Evolutionary conservation across 176 grass and related monocot species (phyloP).

Genomic region (Avena sativa): DNA sequence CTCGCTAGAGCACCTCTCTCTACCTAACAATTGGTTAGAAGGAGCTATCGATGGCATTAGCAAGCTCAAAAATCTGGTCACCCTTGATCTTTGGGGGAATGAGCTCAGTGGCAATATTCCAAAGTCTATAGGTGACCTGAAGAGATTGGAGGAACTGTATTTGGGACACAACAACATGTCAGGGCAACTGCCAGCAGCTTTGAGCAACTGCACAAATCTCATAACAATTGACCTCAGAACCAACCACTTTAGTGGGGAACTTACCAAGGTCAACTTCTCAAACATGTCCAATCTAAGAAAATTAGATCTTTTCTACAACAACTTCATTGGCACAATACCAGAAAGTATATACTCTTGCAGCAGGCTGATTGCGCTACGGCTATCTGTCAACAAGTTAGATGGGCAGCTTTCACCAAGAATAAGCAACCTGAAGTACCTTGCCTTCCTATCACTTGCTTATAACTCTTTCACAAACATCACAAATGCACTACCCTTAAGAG

Average conservation of each 20-base stretch:
- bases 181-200: neutral
- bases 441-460: conserved; percentile 24
- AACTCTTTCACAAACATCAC: conserved; percentile 39
- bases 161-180: conserved; percentile 20
- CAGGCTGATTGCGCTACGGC: conserved; percentile 20
- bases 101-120: too few species aligned
- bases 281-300: neutral
- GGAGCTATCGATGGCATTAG: too few species aligned
- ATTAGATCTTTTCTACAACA: conserved; percentile 16
- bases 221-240: neutral
- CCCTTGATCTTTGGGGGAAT: too few species aligned
- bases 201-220: conserved; percentile 44
- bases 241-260: too few species aligned
- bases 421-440: neutral
- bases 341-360: conserved; percentile 20
- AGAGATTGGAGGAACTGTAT: conserved; percentile 23
- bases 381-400: neutral
- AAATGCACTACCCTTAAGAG: too few species aligned
- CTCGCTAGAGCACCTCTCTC: too few species aligned
- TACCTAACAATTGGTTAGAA: too few species aligned
- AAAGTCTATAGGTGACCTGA: too few species aligned
- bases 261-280: too few species aligned
- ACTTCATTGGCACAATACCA: conserved; percentile 39
- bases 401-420: conserved; percentile 36
- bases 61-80: too few species aligned